phyloP scores from a whole-genome alignment of 805 yeast genomes.

The Starmerella geochares region DNA sequence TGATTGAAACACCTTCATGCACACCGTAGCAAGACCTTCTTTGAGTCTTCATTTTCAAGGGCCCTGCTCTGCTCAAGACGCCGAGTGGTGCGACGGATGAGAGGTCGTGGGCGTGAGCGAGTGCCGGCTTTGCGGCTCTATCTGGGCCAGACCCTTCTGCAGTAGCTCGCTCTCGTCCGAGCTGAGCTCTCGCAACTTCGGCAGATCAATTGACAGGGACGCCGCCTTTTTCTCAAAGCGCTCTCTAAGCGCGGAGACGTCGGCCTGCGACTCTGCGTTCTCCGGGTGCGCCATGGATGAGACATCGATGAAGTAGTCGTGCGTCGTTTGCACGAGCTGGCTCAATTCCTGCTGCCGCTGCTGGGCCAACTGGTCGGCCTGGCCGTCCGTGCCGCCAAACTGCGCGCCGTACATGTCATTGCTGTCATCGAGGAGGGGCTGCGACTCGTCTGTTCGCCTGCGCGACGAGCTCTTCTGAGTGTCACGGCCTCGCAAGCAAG shows the following conservation, averaged over 20 bases:
- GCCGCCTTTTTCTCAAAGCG: background rate
- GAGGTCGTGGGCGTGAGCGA: background rate
- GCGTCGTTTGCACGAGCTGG: constrained; percentile 21
- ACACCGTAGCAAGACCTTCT: too few species aligned
- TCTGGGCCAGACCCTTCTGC: background rate
- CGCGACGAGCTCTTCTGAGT: background rate
- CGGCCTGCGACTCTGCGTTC: constrained; percentile 8
- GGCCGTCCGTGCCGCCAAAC: constrained; percentile 8
- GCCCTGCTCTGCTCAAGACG: background rate
- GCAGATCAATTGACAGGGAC: background rate
- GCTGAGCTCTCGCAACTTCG: constrained; percentile 5
- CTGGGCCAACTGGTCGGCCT: constrained; percentile 12
- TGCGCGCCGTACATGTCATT: background rate
- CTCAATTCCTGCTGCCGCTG: constrained; percentile 21
- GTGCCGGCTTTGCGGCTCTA: background rate
- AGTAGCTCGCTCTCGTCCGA: constrained; percentile 4
- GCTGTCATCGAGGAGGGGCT: constrained; percentile 16
- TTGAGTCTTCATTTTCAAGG: too few species aligned
- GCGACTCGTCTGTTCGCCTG: constrained; percentile 7
- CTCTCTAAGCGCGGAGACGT: constrained; percentile 7
- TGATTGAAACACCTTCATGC: too few species aligned
- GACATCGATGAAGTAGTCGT: constrained; percentile 22
- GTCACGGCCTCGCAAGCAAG: constrained; percentile 20
- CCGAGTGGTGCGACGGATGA: background rate
- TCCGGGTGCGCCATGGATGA: constrained; percentile 17